Evolutionary conservation across 495 filamentous ascomycete genomes (phyloP).

Genomic region (Talaromyces trachyspermus): DNA sequence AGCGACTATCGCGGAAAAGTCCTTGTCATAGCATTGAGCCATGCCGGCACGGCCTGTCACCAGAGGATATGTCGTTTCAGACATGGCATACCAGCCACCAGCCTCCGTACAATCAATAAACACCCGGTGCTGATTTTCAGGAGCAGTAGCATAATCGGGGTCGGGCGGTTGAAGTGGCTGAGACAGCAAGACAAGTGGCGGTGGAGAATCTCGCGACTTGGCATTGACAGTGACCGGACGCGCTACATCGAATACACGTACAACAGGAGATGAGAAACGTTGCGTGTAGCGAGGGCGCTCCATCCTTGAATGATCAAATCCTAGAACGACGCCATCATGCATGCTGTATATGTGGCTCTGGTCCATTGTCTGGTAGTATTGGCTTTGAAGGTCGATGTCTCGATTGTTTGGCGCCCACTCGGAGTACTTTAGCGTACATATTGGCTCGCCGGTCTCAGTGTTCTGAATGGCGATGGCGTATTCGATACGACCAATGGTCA

Average conservation of each 20-base stretch:
- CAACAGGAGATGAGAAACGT: conserved; percentile 75
- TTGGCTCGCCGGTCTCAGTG: conserved; percentile 61
- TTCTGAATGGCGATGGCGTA: conserved; percentile 83
- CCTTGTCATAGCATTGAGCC: conserved; percentile 58
- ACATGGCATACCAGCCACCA: conserved; percentile 92
- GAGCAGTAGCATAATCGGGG: conserved; percentile 45
- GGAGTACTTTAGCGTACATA: conserved; percentile 86
- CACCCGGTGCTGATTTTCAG: conserved; percentile 56
- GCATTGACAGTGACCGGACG: conserved; percentile 53
- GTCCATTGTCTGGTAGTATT: conserved; percentile 75
- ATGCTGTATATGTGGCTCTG: conserved; percentile 80
- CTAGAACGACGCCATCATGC: conserved; percentile 80
- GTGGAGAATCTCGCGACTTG: conserved; percentile 47
- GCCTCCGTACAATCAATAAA: conserved; percentile 81
- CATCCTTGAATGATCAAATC: conserved; percentile 59
- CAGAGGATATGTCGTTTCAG: conserved; percentile 75
- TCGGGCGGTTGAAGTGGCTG: conserved; percentile 69
- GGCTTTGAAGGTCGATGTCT: conserved; percentile 77
- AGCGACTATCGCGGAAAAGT: conserved; percentile 42
- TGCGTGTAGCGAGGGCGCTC: conserved; percentile 52
- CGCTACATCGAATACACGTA: conserved; percentile 84
- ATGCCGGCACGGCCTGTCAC: conserved; percentile 61
- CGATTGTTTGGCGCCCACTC: conserved; percentile 94
- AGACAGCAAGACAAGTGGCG: conserved; percentile 68
- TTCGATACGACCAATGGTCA: conserved; percentile 77